These are phyloP conservation scores for Metarhizium humberi DNA, from an alignment of 2,329 filamentous ascomycete species.

Conservation along the genomic window DNA sequence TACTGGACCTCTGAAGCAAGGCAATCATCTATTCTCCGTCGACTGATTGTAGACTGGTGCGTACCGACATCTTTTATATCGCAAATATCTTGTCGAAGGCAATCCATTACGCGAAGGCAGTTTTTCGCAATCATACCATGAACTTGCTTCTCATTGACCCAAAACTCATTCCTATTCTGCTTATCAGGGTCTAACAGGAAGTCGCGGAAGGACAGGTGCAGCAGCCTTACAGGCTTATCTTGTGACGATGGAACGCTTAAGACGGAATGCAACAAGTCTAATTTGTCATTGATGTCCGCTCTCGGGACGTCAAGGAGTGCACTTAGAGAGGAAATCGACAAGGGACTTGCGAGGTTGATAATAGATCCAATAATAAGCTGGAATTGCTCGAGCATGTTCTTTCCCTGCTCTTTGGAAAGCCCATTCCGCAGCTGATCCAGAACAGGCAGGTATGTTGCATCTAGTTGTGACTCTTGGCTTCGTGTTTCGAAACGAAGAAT, in stretches of 20 bases:
- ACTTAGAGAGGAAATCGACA: background rate
- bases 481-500: conserved; percentile 12
- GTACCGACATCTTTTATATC: background rate
- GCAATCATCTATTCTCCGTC: background rate
- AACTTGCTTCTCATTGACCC: background rate
- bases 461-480: conserved; percentile 6
- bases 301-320: background rate
- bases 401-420: background rate
- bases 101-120: background rate
- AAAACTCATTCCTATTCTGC: background rate
- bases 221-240: background rate
- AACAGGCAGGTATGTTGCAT: conserved; percentile 11
- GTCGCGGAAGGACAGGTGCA: background rate
- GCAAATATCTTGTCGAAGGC: background rate
- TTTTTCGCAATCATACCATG: background rate
- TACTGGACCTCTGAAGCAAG: conserved; percentile 26
- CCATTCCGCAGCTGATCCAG: conserved; percentile 6
- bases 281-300: background rate
- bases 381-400: background rate
- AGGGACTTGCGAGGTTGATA: background rate
- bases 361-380: background rate
- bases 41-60: background rate
- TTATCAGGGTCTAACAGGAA: background rate
- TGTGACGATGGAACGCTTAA: background rate
- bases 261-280: background rate